phyloP scores from a whole-genome alignment of 2,329 filamentous ascomycete species.

The Dothidotthia symphoricarpi region DNA sequence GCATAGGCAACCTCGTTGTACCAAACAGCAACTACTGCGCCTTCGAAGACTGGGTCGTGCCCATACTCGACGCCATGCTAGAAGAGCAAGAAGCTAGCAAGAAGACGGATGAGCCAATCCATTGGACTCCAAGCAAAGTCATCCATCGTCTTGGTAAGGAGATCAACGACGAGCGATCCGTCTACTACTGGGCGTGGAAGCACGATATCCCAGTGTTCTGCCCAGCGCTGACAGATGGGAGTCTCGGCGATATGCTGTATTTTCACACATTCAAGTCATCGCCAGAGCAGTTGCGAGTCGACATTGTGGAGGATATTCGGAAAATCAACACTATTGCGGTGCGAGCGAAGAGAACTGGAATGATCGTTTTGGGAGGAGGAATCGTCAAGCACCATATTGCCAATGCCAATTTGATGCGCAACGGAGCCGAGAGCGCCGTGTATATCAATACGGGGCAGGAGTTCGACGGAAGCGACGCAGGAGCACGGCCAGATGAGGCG shows the following conservation, averaged over 20 bases:
- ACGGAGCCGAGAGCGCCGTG: constrained; percentile 93
- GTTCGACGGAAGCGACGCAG: constrained; percentile 95
- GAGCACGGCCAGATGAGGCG: constrained; percentile 90
- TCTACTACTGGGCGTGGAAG: constrained; percentile 97
- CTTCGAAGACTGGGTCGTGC: constrained; percentile 97
- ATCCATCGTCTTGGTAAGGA: constrained; percentile 88
- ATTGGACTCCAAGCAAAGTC: constrained; percentile 94
- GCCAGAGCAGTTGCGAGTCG: constrained; percentile 76
- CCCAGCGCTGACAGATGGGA: constrained; percentile 91
- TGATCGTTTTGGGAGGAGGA: constrained; percentile 93
- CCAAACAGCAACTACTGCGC: constrained; percentile 97
- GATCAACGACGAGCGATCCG: constrained; percentile 86
- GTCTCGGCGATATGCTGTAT: constrained; percentile 95
- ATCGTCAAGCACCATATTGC: constrained; percentile 99
- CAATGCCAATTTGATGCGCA: constrained; percentile 95
- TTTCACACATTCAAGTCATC: constrained; percentile 95
- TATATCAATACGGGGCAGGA: constrained; percentile 98
- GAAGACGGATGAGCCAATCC: constrained; percentile 62
- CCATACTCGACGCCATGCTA: constrained; percentile 91
- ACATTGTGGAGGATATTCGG: constrained; percentile 92
- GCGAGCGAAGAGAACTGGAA: constrained; percentile 80
- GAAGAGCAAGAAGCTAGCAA: constrained; percentile 85
- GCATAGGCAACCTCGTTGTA: constrained; percentile 92
- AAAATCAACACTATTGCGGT: constrained; percentile 90
- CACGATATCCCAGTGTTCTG: constrained; percentile 98